Conservation (phyloP, 169 alveolate species). For the Eimeria sp. region DNA sequence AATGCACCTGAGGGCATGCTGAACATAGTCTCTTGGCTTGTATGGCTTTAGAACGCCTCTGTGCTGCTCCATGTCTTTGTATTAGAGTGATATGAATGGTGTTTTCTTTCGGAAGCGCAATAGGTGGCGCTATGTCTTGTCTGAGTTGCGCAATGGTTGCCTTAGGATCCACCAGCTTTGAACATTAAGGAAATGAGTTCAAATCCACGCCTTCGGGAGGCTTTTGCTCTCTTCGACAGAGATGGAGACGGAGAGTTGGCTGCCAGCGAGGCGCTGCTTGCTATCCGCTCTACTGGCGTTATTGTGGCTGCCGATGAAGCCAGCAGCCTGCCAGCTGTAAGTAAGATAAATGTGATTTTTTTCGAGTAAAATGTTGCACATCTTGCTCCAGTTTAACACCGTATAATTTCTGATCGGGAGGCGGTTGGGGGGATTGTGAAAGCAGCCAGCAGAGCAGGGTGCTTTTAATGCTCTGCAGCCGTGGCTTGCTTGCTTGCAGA, state of each 20-base stretch:
- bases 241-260: conserved; percentile 77
- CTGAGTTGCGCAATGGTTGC: background rate
- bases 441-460: background rate
- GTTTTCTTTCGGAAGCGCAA: background rate
- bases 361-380: background rate
- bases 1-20: background rate
- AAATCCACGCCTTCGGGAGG: conserved; percentile 75
- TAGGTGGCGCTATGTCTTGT: background rate
- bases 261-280: conserved; percentile 47
- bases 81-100: background rate
- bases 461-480: background rate
- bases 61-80: background rate
- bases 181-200: conserved; percentile 4
- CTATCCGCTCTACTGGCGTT: conserved; percentile 64
- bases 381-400: background rate
- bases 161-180: background rate
- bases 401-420: background rate
- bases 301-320: conserved; percentile 61
- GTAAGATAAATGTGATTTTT: background rate
- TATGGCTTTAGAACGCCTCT: background rate
- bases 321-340: conserved; percentile 50
- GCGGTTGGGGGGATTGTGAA: background rate
- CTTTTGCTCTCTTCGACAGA: conserved; percentile 76
- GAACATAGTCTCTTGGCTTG: background rate
- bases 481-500: conserved; percentile 4